Percentiles rank a stretch among this genome's conserved stretches.
Evolutionary conservation across 2,329 filamentous ascomycete genomes (phyloP).

Genomic region (Venturia carpophila): DNA sequence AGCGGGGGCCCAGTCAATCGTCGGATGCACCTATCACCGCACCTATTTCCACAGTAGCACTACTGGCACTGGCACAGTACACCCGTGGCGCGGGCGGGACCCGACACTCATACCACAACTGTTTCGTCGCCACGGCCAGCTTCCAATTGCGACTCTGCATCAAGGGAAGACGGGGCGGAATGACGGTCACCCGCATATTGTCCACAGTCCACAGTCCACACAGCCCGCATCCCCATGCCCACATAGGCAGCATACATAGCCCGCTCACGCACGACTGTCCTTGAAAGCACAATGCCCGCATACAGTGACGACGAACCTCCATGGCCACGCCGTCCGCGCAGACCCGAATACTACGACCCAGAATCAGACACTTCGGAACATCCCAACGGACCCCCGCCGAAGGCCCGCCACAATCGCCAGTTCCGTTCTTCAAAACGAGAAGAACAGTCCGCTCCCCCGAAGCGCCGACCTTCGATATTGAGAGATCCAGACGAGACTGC

Average conservation of each 20-base stretch:
- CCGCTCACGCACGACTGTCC: not conserved
- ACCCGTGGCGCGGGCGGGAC: no score
- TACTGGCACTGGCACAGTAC: no score
- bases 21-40: no score
- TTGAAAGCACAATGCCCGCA: not conserved
- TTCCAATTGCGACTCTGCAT: no score
- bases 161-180: not conserved
- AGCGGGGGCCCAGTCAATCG: no score
- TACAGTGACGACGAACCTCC: constrained; percentile 13
- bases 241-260: not conserved
- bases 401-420: not conserved
- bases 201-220: not conserved
- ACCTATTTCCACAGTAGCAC: no score
- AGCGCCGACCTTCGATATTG: constrained; percentile 17
- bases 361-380: constrained; percentile 9
- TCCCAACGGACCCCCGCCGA: constrained; percentile 5
- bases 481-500: constrained; percentile 16
- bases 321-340: constrained; percentile 6
- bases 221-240: not conserved
- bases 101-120: no score
- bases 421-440: not conserved
- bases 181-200: not conserved
- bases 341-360: constrained; percentile 12
- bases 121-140: no score
- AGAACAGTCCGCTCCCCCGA: constrained; percentile 3